Evolutionary conservation across 768 basidiomycete genomes (phyloP), one percentile per base, ranked within the genome.

Genomic region (Russula foetens): DNA sequence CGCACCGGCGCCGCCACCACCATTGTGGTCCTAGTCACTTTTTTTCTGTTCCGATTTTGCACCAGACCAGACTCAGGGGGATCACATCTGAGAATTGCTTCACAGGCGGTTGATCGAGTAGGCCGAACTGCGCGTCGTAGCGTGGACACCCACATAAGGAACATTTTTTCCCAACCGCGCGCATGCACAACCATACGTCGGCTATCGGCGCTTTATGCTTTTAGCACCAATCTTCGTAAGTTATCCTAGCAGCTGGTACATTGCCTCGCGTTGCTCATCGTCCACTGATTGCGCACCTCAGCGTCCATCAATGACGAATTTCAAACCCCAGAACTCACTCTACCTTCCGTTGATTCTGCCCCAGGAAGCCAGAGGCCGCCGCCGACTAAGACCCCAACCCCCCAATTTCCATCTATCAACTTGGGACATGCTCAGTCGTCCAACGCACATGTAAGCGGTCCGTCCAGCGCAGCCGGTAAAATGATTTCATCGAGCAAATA

Each of bases 131-230:
- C 85, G 38, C 80, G 88, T 55, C 79, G 87, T 65, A 80, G 82
- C 24, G 67, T 82, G 15, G 88, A 86, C 69, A 88, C 81, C 38
- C 86, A 90, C 71, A 75, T 90, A 63, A 85, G 81, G 71, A 84
- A 87, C 73, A 82, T 82, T 4, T 71, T 91, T 64, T 81, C 84
- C 29, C 85, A 80, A 67, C 86, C 88, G 38, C 82, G 85, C 57
- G 69, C 84, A 35, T 80, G 86, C 35, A 87, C 85, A 35, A 77
- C 81, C 17, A 75, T 91, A 45, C 79, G 81, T 61, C 84, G 89
- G 54, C 81, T 88, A 74, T 83, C 87, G 9, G 85, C 89, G 24
- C 74, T 85, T 67, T 81, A 87, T 68, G 86, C 88, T 71, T 86
- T 84, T 72, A 70, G 77, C 56, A 71, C 81, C 62, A 80, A 85